phyloP scores from a whole-genome alignment of 805 yeast species.

The Candida palmyrensis region DNA sequence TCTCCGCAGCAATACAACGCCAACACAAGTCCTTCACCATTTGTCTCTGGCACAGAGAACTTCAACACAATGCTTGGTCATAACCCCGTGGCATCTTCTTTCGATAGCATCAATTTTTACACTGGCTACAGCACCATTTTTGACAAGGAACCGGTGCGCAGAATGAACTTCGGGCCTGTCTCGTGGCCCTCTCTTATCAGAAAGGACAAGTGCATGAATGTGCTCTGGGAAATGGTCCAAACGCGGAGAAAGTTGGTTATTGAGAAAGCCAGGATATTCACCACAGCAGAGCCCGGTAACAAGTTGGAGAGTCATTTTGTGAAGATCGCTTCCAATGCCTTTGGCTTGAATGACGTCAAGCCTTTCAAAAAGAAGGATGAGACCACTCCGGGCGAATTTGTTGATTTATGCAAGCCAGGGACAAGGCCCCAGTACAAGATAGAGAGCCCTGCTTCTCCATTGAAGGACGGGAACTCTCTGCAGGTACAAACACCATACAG shows the following conservation, averaged over 20 bases:
- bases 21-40: not conserved
- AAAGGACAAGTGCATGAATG: conserved; percentile 17
- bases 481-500: too few species aligned
- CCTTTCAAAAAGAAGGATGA: not conserved
- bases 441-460: too few species aligned
- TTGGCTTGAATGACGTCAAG: conserved; percentile 4
- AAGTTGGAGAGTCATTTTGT: conserved; percentile 1
- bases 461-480: too few species aligned
- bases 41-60: not conserved
- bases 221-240: conserved; percentile 10
- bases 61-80: conserved; percentile 5
- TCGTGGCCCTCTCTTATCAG: conserved; percentile 24
- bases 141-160: conserved; percentile 17
- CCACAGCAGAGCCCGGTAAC: not conserved
- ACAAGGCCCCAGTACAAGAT: not conserved
- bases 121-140: conserved; percentile 19
- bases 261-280: conserved; percentile 1
- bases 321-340: conserved; percentile 1
- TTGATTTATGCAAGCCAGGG: not conserved
- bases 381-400: not conserved
- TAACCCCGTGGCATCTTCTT: conserved; percentile 11
- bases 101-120: conserved; percentile 14
- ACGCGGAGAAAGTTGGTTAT: not conserved
- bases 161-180: conserved; percentile 27
- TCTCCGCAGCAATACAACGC: conserved; percentile 1